Percentiles rank a stretch among this genome's conserved stretches.
Conservation (phyloP, 176 grass and related monocot genomes). For the Zoysia pacifica region DNA sequence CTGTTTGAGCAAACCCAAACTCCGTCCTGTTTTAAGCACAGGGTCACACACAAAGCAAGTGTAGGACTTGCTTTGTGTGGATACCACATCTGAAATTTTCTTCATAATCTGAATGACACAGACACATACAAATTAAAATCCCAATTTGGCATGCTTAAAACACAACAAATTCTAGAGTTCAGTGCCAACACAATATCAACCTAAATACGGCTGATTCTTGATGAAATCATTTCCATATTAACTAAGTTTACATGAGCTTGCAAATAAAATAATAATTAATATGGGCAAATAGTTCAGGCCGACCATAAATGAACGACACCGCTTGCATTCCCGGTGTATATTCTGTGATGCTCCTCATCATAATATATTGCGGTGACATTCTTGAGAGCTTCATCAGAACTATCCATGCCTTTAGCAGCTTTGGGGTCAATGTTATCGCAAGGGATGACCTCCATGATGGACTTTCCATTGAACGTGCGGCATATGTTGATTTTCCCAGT, state of each 20-base stretch:
- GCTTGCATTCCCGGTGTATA: background rate
- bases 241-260: background rate
- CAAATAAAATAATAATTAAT: background rate
- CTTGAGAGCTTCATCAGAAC: background rate
- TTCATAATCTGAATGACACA: too few species aligned
- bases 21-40: too few species aligned
- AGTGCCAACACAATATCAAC: too few species aligned
- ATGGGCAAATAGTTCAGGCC: background rate
- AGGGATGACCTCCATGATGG: background rate
- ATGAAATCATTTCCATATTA: too few species aligned
- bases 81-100: too few species aligned
- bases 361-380: background rate
- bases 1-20: too few species aligned
- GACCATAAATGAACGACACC: background rate
- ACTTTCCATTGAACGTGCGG: slow-evolving; percentile 1
- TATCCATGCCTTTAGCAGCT: background rate
- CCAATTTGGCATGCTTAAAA: too few species aligned
- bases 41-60: too few species aligned
- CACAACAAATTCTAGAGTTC: too few species aligned
- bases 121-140: too few species aligned
- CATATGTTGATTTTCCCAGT: background rate
- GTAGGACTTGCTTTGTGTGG: too few species aligned
- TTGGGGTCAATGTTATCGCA: background rate
- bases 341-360: background rate
- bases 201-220: too few species aligned